Conservation (phyloP, 345 rosid genomes). For the Ceriops zippeliana region DNA sequence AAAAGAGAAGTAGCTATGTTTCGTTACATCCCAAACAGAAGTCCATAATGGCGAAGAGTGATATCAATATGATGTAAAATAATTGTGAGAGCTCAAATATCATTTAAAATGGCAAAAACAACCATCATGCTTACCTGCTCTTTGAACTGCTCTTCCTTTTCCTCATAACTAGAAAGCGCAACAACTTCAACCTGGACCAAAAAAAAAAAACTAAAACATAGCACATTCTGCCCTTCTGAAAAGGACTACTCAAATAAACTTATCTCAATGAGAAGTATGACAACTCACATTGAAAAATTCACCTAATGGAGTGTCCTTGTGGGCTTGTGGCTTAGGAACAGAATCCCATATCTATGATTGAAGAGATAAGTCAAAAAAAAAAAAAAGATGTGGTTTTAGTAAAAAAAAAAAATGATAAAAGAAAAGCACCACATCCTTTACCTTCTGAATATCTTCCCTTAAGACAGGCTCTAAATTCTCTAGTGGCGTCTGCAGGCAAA, state of each 20-base stretch:
- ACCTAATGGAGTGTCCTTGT: conserved; percentile 85
- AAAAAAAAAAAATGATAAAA: conserved; percentile 14
- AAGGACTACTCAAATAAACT: neutral
- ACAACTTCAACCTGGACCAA: conserved; percentile 84
- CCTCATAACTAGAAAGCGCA: conserved; percentile 97
- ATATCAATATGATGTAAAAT: neutral
- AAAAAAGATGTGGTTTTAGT: neutral
- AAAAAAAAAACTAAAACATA: neutral
- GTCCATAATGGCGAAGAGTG: too few relatives aligned
- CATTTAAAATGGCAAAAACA: neutral
- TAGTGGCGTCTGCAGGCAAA: conserved; percentile 71
- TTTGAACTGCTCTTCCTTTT: conserved; percentile 90
- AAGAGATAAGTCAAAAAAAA: conserved; percentile 11
- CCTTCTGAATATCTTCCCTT: conserved; percentile 99
- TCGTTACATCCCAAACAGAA: too few relatives aligned
- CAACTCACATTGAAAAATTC: conserved; percentile 88
- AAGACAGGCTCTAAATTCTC: conserved; percentile 92
- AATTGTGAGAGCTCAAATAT: neutral
- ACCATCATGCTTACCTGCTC: conserved; percentile 64
- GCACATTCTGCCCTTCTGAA: neutral
- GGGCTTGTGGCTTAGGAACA: conserved; percentile 93
- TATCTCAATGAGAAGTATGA: conserved; percentile 10
- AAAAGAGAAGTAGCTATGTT: too few relatives aligned
- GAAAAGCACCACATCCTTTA: conserved; percentile 23
- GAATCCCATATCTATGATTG: conserved; percentile 89